Conservation (phyloP, 1,284 basidiomycete species). For the Puccinia novopanici region DNA sequence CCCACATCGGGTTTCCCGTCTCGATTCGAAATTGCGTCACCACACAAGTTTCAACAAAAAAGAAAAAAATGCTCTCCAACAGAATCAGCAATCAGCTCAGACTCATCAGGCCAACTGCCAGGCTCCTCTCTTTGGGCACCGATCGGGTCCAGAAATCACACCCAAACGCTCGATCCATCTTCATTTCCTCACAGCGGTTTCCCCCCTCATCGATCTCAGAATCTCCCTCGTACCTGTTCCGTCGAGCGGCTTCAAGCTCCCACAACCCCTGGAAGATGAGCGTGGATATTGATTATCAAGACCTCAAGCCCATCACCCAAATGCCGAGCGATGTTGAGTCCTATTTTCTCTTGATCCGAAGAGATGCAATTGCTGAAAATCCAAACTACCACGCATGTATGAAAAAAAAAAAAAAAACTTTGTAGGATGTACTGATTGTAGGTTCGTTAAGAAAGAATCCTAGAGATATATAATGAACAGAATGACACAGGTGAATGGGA, state of each 20-base stretch:
- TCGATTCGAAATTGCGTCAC: no score
- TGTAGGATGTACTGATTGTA: no score
- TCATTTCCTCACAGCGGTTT: background rate
- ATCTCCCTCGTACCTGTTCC: background rate
- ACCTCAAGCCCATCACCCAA: slow-evolving; percentile 78
- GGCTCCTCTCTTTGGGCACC: no score
- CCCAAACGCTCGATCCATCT: background rate
- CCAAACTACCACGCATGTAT: no score
- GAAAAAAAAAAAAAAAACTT: no score
- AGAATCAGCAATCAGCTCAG: no score
- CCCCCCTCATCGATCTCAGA: background rate
- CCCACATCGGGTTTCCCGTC: no score
- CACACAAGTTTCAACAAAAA: no score
- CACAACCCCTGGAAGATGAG: slow-evolving; percentile 14
- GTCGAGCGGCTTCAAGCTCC: background rate
- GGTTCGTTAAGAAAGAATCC: no score
- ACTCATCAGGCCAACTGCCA: no score
- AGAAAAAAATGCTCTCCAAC: no score
- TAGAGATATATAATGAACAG: background rate
- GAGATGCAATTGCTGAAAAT: no score
- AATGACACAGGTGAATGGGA: slow-evolving; percentile 52
- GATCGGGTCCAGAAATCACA: background rate
- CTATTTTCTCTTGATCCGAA: background rate
- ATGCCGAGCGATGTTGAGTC: slow-evolving; percentile 72
- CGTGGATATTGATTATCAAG: slow-evolving; percentile 70